phyloP scores from a whole-genome alignment of 495 filamentous ascomycete species.

The Acidomyces sp. region DNA sequence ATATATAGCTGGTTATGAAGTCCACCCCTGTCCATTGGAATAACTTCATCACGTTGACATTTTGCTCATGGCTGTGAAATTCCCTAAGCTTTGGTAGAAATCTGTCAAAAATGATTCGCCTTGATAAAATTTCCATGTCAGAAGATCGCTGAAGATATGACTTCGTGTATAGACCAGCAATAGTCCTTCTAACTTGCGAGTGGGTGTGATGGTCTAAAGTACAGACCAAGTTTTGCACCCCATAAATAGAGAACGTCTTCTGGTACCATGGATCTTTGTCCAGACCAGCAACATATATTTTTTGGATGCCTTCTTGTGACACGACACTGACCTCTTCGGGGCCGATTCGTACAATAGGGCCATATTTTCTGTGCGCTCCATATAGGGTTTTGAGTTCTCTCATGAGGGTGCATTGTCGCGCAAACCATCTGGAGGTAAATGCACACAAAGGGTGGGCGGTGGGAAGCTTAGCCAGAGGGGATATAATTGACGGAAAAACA shows the following conservation, averaged over 20 bases:
- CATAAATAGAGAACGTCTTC: constrained; percentile 43
- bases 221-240: constrained; percentile 31
- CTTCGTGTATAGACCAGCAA: constrained; percentile 64
- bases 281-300: constrained; percentile 60
- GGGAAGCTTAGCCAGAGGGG: constrained; percentile 53
- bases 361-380: constrained; percentile 42
- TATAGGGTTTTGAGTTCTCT: constrained; percentile 50
- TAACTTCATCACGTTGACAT: constrained; percentile 26
- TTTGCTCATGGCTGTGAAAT: background rate
- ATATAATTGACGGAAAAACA: constrained; percentile 49
- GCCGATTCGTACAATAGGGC: constrained; percentile 46
- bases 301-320: constrained; percentile 47
- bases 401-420: constrained; percentile 41
- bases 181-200: constrained; percentile 49
- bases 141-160: constrained; percentile 52
- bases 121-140: constrained; percentile 45
- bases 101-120: constrained; percentile 45
- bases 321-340: constrained; percentile 57
- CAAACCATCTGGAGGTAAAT: constrained; percentile 48
- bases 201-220: constrained; percentile 36
- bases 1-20: constrained; percentile 35
- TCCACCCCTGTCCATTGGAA: constrained; percentile 30
- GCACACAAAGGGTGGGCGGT: constrained; percentile 49
- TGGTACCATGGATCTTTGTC: constrained; percentile 66
- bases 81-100: constrained; percentile 44